Percentiles rank a stretch among this genome's conserved stretches.
These are phyloP conservation scores for Vararia minispora DNA, from an alignment of 768 basidiomycete species.

Conservation along the genomic window DNA sequence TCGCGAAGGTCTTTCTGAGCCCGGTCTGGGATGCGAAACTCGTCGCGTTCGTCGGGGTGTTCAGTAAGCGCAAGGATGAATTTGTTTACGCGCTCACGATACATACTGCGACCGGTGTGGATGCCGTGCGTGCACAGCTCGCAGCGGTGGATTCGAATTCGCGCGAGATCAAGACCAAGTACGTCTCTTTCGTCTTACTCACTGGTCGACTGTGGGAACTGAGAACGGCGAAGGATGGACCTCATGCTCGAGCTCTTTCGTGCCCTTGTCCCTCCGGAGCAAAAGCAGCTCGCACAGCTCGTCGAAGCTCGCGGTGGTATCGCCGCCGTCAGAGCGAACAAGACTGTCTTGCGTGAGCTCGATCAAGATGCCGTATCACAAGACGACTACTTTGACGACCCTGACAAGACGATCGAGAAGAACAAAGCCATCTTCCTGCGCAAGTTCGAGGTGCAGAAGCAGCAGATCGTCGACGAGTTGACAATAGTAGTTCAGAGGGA, in stretches of 20 bases:
- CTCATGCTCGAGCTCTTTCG: slow-evolving; percentile 9
- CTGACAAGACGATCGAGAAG: slow-evolving; percentile 12
- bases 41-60: slow-evolving; percentile 15
- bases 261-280: slow-evolving; percentile 10
- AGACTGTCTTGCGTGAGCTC: slow-evolving; percentile 12
- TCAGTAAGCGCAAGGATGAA: slow-evolving; percentile 16
- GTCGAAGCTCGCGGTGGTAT: slow-evolving; percentile 17
- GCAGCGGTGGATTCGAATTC: slow-evolving; percentile 3
- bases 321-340: slow-evolving; percentile 10
- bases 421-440: slow-evolving; percentile 13
- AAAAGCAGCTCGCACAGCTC: slow-evolving; percentile 2
- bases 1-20: slow-evolving; percentile 20
- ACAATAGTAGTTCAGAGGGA: slow-evolving; percentile 13
- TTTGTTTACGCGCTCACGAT: slow-evolving; percentile 21
- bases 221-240: slow-evolving; percentile 11
- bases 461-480: slow-evolving; percentile 8
- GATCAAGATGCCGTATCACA: slow-evolving; percentile 11
- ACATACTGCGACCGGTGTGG: slow-evolving; percentile 18
- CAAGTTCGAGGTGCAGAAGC: slow-evolving; percentile 15
- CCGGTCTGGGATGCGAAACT: slow-evolving; percentile 20
- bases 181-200: not conserved
- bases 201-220: slow-evolving; percentile 1
- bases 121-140: slow-evolving; percentile 13
- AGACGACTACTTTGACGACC: slow-evolving; percentile 16
- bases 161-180: slow-evolving; percentile 13